Evolutionary conservation across 2,329 filamentous ascomycete species (phyloP).

Genomic region (Pseudogymnoascus sp.): DNA sequence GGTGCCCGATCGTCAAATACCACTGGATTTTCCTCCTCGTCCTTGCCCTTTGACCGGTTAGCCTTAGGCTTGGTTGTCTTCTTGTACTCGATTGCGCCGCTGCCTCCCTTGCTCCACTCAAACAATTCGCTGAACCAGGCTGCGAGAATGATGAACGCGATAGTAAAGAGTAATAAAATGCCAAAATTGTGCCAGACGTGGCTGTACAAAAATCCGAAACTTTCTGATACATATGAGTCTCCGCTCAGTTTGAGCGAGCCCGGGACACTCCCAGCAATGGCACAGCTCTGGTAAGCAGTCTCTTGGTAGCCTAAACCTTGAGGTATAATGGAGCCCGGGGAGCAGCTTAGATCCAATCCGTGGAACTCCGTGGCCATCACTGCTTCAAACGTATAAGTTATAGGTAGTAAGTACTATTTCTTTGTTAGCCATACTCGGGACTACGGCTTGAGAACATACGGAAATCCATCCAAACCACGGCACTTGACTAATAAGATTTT

Average conservation of each 20-base stretch:
- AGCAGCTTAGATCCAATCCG: constrained; percentile 34
- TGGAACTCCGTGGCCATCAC: constrained; percentile 65
- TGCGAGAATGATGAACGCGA: constrained; percentile 37
- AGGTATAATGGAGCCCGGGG: background rate
- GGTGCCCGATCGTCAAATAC: background rate
- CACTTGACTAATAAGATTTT: constrained; percentile 55
- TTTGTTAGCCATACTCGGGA: background rate
- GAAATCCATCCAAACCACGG: constrained; percentile 57
- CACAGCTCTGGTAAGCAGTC: constrained; percentile 39
- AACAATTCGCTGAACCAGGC: constrained; percentile 43
- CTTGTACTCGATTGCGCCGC: background rate
- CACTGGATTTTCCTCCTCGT: constrained; percentile 11
- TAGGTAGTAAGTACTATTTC: background rate
- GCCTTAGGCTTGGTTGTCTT: background rate
- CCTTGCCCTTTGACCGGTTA: background rate
- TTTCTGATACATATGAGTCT: background rate
- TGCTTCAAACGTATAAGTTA: constrained; percentile 62
- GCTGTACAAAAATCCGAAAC: constrained; percentile 33
- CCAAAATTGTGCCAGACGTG: constrained; percentile 54
- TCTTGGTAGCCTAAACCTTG: background rate
- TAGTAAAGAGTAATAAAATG: constrained; percentile 28
- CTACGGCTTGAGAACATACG: constrained; percentile 30
- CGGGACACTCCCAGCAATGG: constrained; percentile 45
- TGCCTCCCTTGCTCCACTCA: background rate
- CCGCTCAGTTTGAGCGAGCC: constrained; percentile 23